These are phyloP conservation scores for Cercospora canescens DNA, from an alignment of 2,329 filamentous ascomycete genomes.

Conservation along the genomic window DNA sequence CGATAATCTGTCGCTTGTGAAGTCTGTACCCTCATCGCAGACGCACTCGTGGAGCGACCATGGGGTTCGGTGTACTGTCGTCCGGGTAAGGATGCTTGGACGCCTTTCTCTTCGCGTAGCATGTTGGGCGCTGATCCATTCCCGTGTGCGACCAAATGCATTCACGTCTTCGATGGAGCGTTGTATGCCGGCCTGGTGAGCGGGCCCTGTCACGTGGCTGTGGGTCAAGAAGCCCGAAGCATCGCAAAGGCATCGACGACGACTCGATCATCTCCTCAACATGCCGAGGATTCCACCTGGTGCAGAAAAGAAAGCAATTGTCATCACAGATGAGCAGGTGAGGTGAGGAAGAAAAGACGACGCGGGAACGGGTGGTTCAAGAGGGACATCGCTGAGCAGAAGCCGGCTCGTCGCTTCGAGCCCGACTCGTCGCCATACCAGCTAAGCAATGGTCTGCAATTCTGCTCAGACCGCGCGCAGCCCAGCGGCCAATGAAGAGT, in stretches of 20 bases:
- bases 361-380: conserved; percentile 3
- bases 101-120: not conserved
- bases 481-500: conserved; percentile 1
- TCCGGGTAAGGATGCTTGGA: not conserved
- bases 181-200: not conserved
- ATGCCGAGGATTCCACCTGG: not conserved
- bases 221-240: not conserved
- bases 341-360: conserved; percentile 9
- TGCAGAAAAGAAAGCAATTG: not conserved
- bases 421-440: not conserved
- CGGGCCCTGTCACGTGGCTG: not conserved
- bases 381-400: not conserved
- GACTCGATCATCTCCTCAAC: not conserved
- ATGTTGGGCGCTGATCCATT: not conserved
- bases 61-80: not conserved
- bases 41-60: not conserved
- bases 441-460: not conserved
- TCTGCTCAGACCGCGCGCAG: not conserved
- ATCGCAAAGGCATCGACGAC: not conserved
- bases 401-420: conserved; percentile 3
- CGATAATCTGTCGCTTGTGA: not conserved
- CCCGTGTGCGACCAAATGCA: not conserved
- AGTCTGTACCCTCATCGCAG: not conserved
- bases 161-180: not conserved
- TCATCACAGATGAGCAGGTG: not conserved